Conservation (phyloP, 176 grass and related monocot species). For the Eragrostis curvula region DNA sequence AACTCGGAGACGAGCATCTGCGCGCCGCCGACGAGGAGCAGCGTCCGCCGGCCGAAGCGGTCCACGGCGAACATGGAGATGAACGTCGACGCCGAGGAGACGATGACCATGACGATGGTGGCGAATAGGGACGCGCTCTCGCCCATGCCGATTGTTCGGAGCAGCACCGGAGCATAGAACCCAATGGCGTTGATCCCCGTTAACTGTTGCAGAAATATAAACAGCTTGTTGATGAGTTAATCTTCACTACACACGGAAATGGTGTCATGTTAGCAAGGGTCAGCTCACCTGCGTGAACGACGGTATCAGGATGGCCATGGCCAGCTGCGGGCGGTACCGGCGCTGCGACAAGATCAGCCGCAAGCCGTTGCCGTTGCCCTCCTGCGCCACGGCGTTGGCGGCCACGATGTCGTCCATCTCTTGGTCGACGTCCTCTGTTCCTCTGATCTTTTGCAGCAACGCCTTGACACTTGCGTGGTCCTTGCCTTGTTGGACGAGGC, state of each 20-base stretch:
- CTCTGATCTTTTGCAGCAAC: slow-evolving; percentile 48
- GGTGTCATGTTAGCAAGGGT: background rate
- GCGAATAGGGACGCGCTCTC: slow-evolving; percentile 58
- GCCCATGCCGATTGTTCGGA: slow-evolving; percentile 48
- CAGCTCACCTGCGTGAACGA: slow-evolving; percentile 49
- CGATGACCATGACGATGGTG: slow-evolving; percentile 22
- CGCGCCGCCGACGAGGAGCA: slow-evolving; percentile 40
- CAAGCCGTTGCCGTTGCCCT: background rate
- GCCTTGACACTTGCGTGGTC: slow-evolving; percentile 18
- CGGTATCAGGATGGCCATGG: slow-evolving; percentile 42
- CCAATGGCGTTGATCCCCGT: slow-evolving; percentile 56
- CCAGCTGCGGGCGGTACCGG: slow-evolving; percentile 51
- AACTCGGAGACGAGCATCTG: slow-evolving; percentile 48
- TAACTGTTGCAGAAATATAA: background rate
- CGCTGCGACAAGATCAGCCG: slow-evolving; percentile 24
- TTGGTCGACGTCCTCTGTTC: slow-evolving; percentile 33
- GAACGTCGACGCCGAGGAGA: slow-evolving; percentile 2
- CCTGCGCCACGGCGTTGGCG: background rate
- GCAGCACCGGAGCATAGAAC: slow-evolving; percentile 58
- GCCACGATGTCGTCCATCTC: slow-evolving; percentile 58
- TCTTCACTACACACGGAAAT: background rate
- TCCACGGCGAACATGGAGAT: slow-evolving; percentile 39
- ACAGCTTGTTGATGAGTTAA: background rate
- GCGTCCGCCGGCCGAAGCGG: slow-evolving; percentile 40
- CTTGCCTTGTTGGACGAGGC: slow-evolving; percentile 47